Percentiles rank a stretch among this genome's conserved stretches.
Conservation (phyloP, 176 grass and related monocot species). For the Oryza meridionalis region DNA sequence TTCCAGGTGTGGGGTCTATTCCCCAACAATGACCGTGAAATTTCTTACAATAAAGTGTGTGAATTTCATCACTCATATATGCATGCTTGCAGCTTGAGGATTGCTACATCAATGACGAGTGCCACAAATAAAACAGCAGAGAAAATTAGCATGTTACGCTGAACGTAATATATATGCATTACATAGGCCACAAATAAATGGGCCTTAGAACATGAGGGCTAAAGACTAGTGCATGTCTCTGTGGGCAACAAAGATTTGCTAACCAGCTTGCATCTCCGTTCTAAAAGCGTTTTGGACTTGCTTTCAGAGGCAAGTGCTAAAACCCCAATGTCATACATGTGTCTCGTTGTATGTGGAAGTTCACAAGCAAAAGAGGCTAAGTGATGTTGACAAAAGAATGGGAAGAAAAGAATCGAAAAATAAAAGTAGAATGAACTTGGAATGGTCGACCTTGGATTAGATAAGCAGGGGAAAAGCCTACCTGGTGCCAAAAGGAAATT, state of each 20-base stretch:
- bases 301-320: not conserved
- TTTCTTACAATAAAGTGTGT: no score
- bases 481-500: constrained; percentile 1
- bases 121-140: not conserved
- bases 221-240: constrained; percentile 33
- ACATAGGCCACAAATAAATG: constrained; percentile 32
- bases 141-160: not conserved
- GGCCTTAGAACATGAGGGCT: not conserved
- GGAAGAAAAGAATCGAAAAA: not conserved
- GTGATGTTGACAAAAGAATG: constrained; percentile 33
- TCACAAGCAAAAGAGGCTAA: not conserved
- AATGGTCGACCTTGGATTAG: not conserved
- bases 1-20: no score
- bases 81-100: no score
- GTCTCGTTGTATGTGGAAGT: not conserved
- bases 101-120: not conserved
- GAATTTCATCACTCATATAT: no score
- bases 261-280: not conserved
- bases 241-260: constrained; percentile 22
- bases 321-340: not conserved
- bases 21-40: no score
- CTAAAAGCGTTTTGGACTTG: constrained; percentile 22
- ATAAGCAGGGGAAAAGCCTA: constrained; percentile 15
- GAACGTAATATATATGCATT: not conserved
- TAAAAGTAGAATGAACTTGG: constrained; percentile 28